Base-by-base conservation (phyloP, 2,329 filamentous ascomycete genomes). In the Xylariaceae sp. region DNA sequence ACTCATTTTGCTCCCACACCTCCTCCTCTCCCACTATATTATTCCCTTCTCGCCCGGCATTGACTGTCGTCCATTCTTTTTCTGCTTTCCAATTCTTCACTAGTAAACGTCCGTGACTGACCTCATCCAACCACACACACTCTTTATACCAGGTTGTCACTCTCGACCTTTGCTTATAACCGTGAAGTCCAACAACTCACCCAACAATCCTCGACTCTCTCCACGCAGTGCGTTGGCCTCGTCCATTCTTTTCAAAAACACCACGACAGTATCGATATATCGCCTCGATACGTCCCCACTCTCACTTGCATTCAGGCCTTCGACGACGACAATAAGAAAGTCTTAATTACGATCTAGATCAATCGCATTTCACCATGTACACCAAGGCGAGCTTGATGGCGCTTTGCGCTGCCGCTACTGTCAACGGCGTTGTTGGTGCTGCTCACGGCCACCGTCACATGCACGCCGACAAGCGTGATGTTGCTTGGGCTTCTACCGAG, bases 341-440 rank as follows among this genome's bases (percentile, higher is more conserved):
- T 49, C 39, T 53, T 34, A 61, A 63, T 47, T 18, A 56, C 48
- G 18, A 58, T 56, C 37, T 11, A 51, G 15, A 55, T 52, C 30
- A 57, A 11, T 45, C 35, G 23, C 34, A 35, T 59, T 50, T 47
- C 58, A 70, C 57, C 44, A 73, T 73, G 71, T 64, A 69, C 61
- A 61, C 66, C 59, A 73, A 73, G 64, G 56, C 66, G 45, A 67
- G 66, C 59, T 57, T 72, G 52, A 61, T 71, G 53, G 71, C 71
- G 55, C 68, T 72, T 51, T 68, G 65, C 61, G 70, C 69, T 63
- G 68, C 66, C 23, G 62, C 63, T 56, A 66, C 68, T 15, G 60
- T 73, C n/a, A 62, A 66, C 51, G 67, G 67, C 55, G 70, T 67
- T 15, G 60, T 64, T 23, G 70, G 65, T 50, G 65, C 23, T 30